Conservation (phyloP, 2,329 filamentous ascomycete species). For the Colletotrichum lini region DNA sequence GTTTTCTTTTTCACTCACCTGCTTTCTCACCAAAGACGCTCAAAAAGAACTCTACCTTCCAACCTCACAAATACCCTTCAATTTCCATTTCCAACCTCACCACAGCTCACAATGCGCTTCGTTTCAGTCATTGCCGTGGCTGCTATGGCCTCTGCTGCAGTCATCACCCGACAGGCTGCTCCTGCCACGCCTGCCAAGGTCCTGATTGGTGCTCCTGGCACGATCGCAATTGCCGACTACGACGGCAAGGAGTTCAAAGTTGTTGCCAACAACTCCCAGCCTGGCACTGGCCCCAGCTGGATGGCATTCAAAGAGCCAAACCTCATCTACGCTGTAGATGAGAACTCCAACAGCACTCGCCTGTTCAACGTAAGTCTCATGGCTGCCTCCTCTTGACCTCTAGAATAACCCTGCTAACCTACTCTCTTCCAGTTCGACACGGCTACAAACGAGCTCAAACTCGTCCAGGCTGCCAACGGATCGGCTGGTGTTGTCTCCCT, state of each 20-base stretch:
- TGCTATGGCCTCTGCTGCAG: constrained; percentile 33
- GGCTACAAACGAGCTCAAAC: constrained; percentile 48
- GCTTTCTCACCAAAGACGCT: background rate
- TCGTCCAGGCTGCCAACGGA: constrained; percentile 49
- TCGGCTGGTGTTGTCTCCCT: constrained; percentile 63
- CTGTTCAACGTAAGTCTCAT: constrained; percentile 51
- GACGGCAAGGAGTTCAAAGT: constrained; percentile 57
- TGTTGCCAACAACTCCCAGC: constrained; percentile 51
- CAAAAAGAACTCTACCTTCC: background rate
- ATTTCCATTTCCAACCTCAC: background rate
- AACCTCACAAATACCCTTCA: background rate
- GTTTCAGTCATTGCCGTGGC: constrained; percentile 25
- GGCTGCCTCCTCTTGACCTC: background rate
- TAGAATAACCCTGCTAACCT: constrained; percentile 7
- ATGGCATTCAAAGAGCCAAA: constrained; percentile 58
- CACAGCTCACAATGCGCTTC: constrained; percentile 30
- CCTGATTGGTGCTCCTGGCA: constrained; percentile 57
- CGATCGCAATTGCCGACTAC: constrained; percentile 59
- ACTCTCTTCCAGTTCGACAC: constrained; percentile 50
- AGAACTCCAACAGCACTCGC: constrained; percentile 58
- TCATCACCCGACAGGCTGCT: constrained; percentile 28
- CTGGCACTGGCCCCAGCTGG: constrained; percentile 60
- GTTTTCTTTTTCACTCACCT: too few species aligned
- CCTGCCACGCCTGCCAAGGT: constrained; percentile 48
- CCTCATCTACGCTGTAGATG: constrained; percentile 63